Evolutionary conservation across 2,329 filamentous ascomycete species (phyloP).

Genomic region (Alternaria arborescens): DNA sequence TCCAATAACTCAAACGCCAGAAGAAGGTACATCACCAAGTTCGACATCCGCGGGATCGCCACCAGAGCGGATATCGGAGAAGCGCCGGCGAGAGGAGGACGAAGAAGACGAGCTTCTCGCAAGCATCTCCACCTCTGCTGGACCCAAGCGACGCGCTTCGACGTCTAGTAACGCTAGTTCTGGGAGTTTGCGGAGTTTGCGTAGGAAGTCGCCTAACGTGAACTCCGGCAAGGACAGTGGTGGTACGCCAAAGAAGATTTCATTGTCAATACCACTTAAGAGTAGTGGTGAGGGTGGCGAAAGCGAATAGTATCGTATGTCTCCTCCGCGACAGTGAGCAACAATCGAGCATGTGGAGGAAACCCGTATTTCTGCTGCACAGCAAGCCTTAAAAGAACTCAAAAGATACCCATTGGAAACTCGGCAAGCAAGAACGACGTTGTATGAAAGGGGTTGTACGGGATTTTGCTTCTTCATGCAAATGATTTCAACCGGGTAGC

Average conservation of each 20-base stretch:
- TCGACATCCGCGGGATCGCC: slow-evolving; percentile 35
- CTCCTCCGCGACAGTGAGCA: slow-evolving; percentile 5
- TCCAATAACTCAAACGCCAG: slow-evolving; percentile 34
- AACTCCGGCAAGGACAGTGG: slow-evolving; percentile 55
- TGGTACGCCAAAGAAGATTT: slow-evolving; percentile 52
- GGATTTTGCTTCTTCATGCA: slow-evolving; percentile 28
- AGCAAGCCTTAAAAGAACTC: slow-evolving; percentile 34
- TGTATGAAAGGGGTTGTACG: slow-evolving; percentile 46
- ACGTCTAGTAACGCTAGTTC: slow-evolving; percentile 45
- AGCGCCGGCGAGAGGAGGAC: slow-evolving; percentile 89
- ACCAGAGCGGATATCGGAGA: slow-evolving; percentile 83
- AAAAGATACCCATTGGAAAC: slow-evolving; percentile 49
- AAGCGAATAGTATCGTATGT: slow-evolving; percentile 33
- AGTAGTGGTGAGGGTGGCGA: slow-evolving; percentile 44
- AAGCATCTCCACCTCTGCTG: slow-evolving; percentile 70
- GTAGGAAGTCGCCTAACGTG: slow-evolving; percentile 54
- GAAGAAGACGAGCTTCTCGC: slow-evolving; percentile 86
- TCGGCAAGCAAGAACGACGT: slow-evolving; percentile 33
- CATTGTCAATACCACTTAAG: slow-evolving; percentile 52
- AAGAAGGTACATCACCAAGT: slow-evolving; percentile 36
- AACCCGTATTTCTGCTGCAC: slow-evolving; percentile 36
- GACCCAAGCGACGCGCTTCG: slow-evolving; percentile 56
- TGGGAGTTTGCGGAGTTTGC: slow-evolving; percentile 48
- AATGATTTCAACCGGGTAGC: slow-evolving; percentile 29
- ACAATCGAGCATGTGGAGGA: slow-evolving; percentile 18